A percentile compares a stretch with the other conserved stretches of the same genome.
phyloP scores from a whole-genome alignment of 176 grass and related monocot species.

The Lolium rigidum region DNA sequence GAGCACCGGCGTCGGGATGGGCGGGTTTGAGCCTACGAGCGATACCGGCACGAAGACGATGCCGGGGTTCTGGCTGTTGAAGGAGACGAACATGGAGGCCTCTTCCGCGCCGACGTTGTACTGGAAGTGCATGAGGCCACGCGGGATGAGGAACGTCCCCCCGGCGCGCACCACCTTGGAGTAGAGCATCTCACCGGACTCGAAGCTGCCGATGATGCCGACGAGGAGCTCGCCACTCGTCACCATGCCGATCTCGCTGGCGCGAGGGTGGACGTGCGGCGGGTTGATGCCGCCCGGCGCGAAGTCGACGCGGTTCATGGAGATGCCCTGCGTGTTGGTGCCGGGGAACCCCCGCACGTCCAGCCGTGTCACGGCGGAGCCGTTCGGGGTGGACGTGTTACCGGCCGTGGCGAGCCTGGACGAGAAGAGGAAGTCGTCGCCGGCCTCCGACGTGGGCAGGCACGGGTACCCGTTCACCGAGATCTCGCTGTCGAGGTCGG shows the following conservation, averaged over 20 bases:
- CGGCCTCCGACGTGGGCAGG: slow-evolving; percentile 15
- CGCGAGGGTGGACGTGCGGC: slow-evolving; percentile 64
- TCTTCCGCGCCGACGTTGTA: slow-evolving; percentile 47
- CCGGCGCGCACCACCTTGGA: slow-evolving; percentile 53
- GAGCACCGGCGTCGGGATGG: slow-evolving; percentile 62
- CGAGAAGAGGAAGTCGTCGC: slow-evolving; percentile 62
- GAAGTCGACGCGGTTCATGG: slow-evolving; percentile 83
- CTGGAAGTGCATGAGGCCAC: slow-evolving; percentile 72
- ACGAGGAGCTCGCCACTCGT: slow-evolving; percentile 50
- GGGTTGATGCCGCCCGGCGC: slow-evolving; percentile 65
- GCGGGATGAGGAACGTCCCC: slow-evolving; percentile 62
- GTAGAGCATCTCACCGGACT: slow-evolving; percentile 40
- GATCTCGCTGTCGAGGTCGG: slow-evolving; percentile 28
- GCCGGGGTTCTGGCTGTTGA: slow-evolving; percentile 72
- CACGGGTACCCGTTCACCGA: slow-evolving; percentile 59
- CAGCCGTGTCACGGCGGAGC: slow-evolving; percentile 28
- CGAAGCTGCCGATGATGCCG: slow-evolving; percentile 50
- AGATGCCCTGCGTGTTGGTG: slow-evolving; percentile 66
- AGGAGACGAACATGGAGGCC: slow-evolving; percentile 51
- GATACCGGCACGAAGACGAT: slow-evolving; percentile 43
- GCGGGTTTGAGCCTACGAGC: slow-evolving; percentile 57
- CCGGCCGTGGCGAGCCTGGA: slow-evolving; percentile 9
- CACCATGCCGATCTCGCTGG: slow-evolving; percentile 52
- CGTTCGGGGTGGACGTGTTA: slow-evolving; percentile 46
- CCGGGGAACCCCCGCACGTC: slow-evolving; percentile 49